Evolutionary conservation across 1,139 yeast species (phyloP), one percentile per base, ranked within the genome.

Genomic region (Candida mesenterica): DNA sequence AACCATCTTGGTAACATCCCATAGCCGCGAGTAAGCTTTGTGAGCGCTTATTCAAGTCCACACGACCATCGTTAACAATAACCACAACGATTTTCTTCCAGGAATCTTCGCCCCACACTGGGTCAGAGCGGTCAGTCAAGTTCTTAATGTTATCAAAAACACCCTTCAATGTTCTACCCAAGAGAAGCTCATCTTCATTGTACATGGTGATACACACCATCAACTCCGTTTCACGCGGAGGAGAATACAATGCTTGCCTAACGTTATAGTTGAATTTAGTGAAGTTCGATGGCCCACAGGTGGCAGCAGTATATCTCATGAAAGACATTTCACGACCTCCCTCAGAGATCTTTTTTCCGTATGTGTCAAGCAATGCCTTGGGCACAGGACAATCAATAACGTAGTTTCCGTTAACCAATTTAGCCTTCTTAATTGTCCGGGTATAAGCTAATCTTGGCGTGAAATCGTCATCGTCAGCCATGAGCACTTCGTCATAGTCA

Each of bases 311-410:
- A 60, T 85, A 85, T 45, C 95, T 67, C 84, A 85, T 77, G 45
- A 79, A 81, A 6, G 83, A 65, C 68, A 84, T 83, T 59, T 85
- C 95, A 39, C 88, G 68, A 15, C 68, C 67, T 29, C 62, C 57
- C 28, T 72, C 72, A 9, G 70, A 65, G 42, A 74, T 63, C 53
- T 51, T 66, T 52, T 70, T 62, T 41, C 75, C 65, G 50, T 77
- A 78, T 34, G 78, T 78, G 35, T 68, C 70, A 28, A 81, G 61
- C 30, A 84, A 67, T 27, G 78, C 68, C 35, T 71, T 65, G 2
- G 89, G 82, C 3, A 82, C 86, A 2, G 92, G 94, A 46, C 90
- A 85, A 58, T 84, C 95, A 30, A 84, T 72, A 7, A 85, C 85
- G 49, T 84, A 73, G 52, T 84, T 83, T 23, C 94, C 94, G 41